A percentile compares a stretch with the other conserved stretches of the same genome.
These are phyloP conservation scores for Ophiostoma ulmi DNA, from an alignment of 2,329 filamentous ascomycete species.

Conservation along the genomic window DNA sequence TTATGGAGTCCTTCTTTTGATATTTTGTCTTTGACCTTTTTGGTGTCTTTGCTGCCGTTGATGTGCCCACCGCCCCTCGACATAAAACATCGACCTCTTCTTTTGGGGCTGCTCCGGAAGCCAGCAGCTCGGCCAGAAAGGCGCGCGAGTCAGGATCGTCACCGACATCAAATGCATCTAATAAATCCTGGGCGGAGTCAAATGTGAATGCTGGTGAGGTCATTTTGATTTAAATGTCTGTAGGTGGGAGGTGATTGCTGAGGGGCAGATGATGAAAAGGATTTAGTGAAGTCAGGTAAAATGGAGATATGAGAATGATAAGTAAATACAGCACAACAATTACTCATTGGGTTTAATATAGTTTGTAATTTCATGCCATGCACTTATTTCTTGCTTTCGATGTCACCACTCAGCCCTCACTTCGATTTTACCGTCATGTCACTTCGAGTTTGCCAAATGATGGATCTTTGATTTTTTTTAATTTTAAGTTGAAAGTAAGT, in stretches of 20 bases:
- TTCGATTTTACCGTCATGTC: too few species aligned
- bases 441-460: too few species aligned
- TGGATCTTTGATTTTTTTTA: too few species aligned
- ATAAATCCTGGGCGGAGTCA: constrained; percentile 20
- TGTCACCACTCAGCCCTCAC: too few species aligned
- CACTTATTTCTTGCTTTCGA: too few species aligned
- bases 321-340: not conserved
- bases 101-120: constrained; percentile 20
- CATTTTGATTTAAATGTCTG: not conserved
- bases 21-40: not conserved
- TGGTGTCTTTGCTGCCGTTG: not conserved
- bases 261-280: not conserved
- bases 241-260: not conserved
- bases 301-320: not conserved
- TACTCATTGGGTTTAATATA: too few species aligned
- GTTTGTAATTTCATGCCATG: too few species aligned
- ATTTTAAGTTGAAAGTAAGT: too few species aligned
- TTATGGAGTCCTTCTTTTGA: not conserved
- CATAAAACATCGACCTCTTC: constrained; percentile 20
- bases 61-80: not conserved
- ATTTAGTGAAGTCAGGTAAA: not conserved
- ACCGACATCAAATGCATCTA: constrained; percentile 22
- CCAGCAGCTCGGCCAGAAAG: constrained; percentile 25
- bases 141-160: constrained; percentile 22
- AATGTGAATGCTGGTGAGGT: not conserved